Conservation (phyloP, 208 protist genomes). For the Acanthamoeba triangularis region DNA sequence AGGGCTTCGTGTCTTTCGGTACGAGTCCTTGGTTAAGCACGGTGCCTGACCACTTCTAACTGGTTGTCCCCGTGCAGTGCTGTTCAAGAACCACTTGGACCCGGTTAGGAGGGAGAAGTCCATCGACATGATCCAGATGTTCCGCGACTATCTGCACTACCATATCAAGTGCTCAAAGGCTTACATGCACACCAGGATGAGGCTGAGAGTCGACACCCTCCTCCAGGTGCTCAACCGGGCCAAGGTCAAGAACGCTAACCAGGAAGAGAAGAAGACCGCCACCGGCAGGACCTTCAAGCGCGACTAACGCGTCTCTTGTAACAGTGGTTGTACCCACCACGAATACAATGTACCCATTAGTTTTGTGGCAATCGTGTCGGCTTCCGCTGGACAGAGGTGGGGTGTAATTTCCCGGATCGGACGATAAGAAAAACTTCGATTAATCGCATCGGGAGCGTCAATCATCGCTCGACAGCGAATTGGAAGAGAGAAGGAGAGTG, state of each 20-base stretch:
- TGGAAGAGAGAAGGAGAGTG: no score
- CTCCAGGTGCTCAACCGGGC: constrained; percentile 92
- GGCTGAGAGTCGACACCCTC: constrained; percentile 87
- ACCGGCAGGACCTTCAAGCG: constrained; percentile 79
- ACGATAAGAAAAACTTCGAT: no score
- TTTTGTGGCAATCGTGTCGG: no score
- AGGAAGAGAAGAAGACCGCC: constrained; percentile 77
- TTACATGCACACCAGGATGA: constrained; percentile 93
- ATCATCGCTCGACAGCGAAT: no score
- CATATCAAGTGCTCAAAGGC: constrained; percentile 94
- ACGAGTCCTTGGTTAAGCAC: neutral
- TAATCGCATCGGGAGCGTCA: no score
- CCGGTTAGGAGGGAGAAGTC: constrained; percentile 79
- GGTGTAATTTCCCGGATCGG: no score
- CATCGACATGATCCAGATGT: constrained; percentile 88
- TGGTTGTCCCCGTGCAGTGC: neutral
- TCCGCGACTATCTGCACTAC: constrained; percentile 94
- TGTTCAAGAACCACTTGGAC: constrained; percentile 19
- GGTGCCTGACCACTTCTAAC: no score
- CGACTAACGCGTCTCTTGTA: neutral
- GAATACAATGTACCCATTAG: no score
- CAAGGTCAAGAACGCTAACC: constrained; percentile 86
- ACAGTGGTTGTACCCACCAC: no score
- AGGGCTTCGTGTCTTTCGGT: constrained; percentile 86
- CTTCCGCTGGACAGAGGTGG: no score